Conservation (phyloP, 192 early-diverging fungal species). For the Piromyces finnis region DNA sequence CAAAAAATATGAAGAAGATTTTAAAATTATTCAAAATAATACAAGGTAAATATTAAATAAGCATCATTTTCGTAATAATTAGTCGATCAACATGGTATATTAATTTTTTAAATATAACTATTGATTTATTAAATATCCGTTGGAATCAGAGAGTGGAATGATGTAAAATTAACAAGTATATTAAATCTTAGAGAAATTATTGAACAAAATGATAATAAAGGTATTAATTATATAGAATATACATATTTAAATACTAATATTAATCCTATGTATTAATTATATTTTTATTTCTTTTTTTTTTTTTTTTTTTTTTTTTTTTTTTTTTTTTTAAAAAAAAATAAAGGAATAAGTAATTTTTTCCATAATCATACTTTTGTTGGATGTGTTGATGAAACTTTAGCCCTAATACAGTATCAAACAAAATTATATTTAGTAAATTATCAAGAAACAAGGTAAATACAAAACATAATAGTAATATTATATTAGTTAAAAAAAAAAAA, state of each 20-base stretch:
- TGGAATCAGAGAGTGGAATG: constrained; percentile 18
- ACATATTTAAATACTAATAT: neutral
- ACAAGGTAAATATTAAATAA: neutral
- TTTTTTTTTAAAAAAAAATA: too few species aligned
- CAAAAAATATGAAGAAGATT: neutral
- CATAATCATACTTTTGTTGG: constrained; percentile 77
- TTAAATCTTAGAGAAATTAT: constrained; percentile 57
- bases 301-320: neutral
- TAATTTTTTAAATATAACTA: too few species aligned
- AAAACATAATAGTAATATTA: too few species aligned
- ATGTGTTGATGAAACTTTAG: constrained; percentile 56
- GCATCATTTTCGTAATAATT: too few species aligned
- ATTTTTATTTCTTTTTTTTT: too few species aligned
- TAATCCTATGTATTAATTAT: too few species aligned
- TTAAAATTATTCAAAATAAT: neutral
- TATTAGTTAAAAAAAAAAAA: too few species aligned
- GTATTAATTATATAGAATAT: constrained; percentile 10
- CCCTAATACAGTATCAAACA: constrained; percentile 72
- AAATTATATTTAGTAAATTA: constrained; percentile 73
- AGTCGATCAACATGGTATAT: too few species aligned
- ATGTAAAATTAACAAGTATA: constrained; percentile 68
- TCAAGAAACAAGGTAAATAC: constrained; percentile 39
- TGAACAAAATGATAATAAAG: constrained; percentile 28
- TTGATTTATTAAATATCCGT: neutral
- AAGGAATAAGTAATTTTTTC: constrained; percentile 61